These are phyloP conservation scores for Pleurozium schreberi DNA, from an alignment of 225 moss, liverwort and hornwort genomes.

Conservation along the genomic window DNA sequence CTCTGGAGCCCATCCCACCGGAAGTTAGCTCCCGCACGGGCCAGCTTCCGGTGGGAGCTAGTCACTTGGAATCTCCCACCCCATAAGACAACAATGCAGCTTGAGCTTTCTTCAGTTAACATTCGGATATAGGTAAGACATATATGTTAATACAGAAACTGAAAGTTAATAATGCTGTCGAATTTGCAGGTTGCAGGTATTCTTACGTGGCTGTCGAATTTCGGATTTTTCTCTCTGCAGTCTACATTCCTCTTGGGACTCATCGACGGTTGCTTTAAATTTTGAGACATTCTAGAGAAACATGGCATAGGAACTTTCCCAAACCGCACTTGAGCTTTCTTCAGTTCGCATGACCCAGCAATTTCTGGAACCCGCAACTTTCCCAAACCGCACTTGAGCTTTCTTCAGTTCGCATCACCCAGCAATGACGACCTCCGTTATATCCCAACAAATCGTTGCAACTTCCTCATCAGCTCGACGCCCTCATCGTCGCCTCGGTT, in stretches of 20 bases:
- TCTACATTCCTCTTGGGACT: background rate
- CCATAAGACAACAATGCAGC: no score
- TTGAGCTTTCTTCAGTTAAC: no score
- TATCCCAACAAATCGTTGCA: background rate
- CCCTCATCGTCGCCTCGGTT: background rate
- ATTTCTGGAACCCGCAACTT: no score
- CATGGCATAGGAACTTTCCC: background rate
- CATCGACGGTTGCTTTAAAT: background rate
- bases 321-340: no score
- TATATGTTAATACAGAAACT: background rate
- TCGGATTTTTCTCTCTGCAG: background rate
- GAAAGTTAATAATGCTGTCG: background rate
- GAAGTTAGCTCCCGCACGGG: no score
- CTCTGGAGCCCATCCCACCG: no score
- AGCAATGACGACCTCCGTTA: background rate
- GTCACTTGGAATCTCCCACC: no score
- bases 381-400: no score
- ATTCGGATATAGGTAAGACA: no score
- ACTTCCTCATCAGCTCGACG: background rate
- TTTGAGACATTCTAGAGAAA: background rate
- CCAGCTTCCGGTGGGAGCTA: no score
- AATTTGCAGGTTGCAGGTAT: slow-evolving; percentile 8
- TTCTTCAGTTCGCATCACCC: no score
- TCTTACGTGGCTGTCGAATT: background rate
- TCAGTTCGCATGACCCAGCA: no score